Evolutionary conservation across 768 basidiomycete genomes (phyloP), one percentile per base, ranked within the genome.

Genomic region (Mycena polygramma): DNA sequence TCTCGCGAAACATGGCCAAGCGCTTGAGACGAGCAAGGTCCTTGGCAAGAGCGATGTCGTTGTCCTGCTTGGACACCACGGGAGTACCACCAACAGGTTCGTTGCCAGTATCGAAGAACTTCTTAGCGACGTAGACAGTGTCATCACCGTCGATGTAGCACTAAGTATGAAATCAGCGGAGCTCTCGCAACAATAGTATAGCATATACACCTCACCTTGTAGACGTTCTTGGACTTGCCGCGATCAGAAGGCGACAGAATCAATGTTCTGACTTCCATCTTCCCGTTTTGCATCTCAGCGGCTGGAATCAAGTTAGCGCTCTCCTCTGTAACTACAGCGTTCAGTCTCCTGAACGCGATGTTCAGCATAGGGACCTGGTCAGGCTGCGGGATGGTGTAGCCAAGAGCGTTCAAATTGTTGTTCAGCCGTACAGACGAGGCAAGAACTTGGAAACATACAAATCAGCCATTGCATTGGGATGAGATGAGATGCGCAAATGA

Each of bases 141-240:
- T 49, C n/a, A 19, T 43, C 41, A 13, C 13, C 41, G 41, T 43
- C 41, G 13, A 61, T 49, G 39, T 59, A 59, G 43, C 46, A 41
- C 58, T 59, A 22, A 36, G 30, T 26, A 57, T 30, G 30, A 6
- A 24, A 36, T 52, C 22, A 52, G n/a, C 11, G 26, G 11, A 7
- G 10, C 8, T 19, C 11, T 24, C 10, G n/a, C 13, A 14, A n/a
- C n/a, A 24, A 30, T 30, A 30, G 30, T 30, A 30, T 30, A 45
- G 22, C 2, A 10, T 14, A 24, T 17, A 59, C 7, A 19, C 20
- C 57, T 43, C 10, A 46, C 43, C 45, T 59, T 59, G 14, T 30
- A 59, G 5, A 59, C 58, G 22, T 59, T 59, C 58, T 59, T 59
- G 1, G 58, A 59, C 24, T 59, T 59, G 4, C 58, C 43, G n/a